Evolutionary conservation across 1,139 yeast genomes (phyloP), one percentile per base, ranked within the genome.

Genomic region (Meyerozyma athensensis): DNA sequence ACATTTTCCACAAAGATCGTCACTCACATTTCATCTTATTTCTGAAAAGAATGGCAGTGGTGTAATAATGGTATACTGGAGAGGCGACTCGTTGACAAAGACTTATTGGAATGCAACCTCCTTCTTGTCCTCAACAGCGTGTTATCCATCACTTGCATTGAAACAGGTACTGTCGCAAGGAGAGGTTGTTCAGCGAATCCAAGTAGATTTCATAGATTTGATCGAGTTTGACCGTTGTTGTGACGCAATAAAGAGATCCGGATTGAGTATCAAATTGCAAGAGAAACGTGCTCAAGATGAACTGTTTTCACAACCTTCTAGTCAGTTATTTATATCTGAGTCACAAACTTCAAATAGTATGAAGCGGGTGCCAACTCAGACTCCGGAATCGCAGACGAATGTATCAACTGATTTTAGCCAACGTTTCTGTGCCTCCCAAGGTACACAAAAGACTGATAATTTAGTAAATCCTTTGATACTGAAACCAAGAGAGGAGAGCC

Each of bases 81-180:
- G 13, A 28, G 32, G 32, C 6, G 32, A 28, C 19, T 9, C 10
- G 4, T 28, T 28, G 8, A 16, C 21, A 14, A 28, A 17, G 18
- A n/a, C 18, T 12, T 28, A 9, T 12, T 28, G 19, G 19, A 28
- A 16, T 13, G 9, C 8, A 9, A 19, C 9, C 10, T 7, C 32
- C 4, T 28, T n/a, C 18, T 14, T 28, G 4, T 28, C 20, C 7
- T 28, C 8, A 4, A 4, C 19, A 16, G 19, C 32, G 19, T 9
- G 32, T 5, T 16, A 28, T 28, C 32, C 20, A 5, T 28, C 32
- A 5, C 13, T 28, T 7, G 10, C 32, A 7, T 10, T 28, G 20
- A 28, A 28, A 9, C 32, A 16, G 19, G 32, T 28, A 2, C 32
- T 28, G 32, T 19, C 32, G 4, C 20, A 9, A 9, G 32, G 32